Evolutionary conservation across 2,329 filamentous ascomycete genomes (phyloP).

Genomic region (Aspergillus brunneoviolaceus): DNA sequence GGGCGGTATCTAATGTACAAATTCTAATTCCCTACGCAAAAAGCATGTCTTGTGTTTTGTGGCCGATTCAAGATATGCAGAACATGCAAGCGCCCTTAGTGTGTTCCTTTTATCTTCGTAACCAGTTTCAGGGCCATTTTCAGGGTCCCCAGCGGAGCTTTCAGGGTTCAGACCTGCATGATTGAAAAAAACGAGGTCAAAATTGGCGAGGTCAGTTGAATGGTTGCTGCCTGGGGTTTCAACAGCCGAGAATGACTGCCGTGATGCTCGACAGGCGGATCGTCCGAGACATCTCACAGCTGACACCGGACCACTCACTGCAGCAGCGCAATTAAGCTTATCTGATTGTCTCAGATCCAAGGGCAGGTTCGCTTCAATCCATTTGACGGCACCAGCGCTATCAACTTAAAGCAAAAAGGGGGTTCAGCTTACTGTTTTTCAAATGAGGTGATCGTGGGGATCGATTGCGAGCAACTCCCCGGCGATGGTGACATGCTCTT

Average conservation of each 20-base stretch:
- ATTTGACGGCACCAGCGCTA: background rate
- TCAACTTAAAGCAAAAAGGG: background rate
- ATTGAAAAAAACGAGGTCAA: background rate
- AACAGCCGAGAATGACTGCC: slow-evolving; percentile 35
- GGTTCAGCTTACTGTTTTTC: slow-evolving; percentile 17
- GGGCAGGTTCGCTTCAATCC: background rate
- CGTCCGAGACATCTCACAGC: slow-evolving; percentile 16
- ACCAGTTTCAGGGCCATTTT: background rate
- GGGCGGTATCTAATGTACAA: slow-evolving; percentile 2
- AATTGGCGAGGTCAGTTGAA: background rate
- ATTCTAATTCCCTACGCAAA: slow-evolving; percentile 8
- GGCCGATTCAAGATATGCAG: background rate
- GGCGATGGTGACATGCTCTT: slow-evolving; percentile 20
- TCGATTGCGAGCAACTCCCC: slow-evolving; percentile 30
- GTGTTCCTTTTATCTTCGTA: background rate
- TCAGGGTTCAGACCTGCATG: slow-evolving; percentile 2
- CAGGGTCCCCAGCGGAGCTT: background rate
- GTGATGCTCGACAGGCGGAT: slow-evolving; percentile 22
- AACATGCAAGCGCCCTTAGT: background rate
- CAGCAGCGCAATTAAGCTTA: slow-evolving; percentile 22
- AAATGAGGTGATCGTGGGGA: slow-evolving; percentile 33
- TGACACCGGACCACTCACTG: slow-evolving; percentile 13
- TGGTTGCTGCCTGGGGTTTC: slow-evolving; percentile 11
- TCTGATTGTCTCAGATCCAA: slow-evolving; percentile 17
- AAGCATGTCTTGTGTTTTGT: background rate